Conservation (phyloP, 208 protist species). For the Leishmania amazonensis region DNA sequence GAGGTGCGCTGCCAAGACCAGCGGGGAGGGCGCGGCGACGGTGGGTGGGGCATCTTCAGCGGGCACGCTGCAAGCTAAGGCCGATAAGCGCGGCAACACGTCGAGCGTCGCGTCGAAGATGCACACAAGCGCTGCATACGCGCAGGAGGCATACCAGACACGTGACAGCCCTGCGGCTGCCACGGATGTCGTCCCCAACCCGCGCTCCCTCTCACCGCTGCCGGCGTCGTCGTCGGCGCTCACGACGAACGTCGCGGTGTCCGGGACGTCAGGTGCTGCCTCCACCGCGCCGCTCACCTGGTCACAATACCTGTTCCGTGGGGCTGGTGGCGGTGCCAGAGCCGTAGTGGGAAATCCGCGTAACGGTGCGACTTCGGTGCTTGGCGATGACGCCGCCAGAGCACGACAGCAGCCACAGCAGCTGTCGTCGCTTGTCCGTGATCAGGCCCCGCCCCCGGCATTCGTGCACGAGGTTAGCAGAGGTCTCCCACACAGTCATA, state of each 20-base stretch:
- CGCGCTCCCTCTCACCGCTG: not conserved
- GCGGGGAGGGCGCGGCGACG: not conserved
- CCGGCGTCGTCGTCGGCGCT: not conserved
- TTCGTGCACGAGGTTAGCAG: not conserved
- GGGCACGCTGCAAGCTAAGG: not conserved
- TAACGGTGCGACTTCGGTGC: not conserved
- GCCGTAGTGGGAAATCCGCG: not conserved
- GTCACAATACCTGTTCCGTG: conserved; percentile 27
- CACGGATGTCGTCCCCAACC: not conserved
- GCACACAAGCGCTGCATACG: not conserved
- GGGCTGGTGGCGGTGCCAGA: not conserved
- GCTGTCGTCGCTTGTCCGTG: not conserved
- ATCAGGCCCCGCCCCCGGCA: not conserved
- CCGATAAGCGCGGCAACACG: not conserved
- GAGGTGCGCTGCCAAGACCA: not conserved
- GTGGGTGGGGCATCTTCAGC: not conserved
- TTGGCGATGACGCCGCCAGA: not conserved
- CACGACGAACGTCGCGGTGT: not conserved
- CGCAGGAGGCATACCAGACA: not conserved
- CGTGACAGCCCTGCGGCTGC: not conserved
- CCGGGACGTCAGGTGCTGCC: not conserved
- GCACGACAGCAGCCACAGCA: conserved; percentile 15
- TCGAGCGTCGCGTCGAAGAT: not conserved
- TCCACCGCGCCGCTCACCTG: conserved; percentile 17
- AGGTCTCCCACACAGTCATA: not conserved